Evolutionary conservation across 176 grass and related monocot species (phyloP), one percentile per base, ranked within the genome.

Genomic region (Oropetium thomaeum): DNA sequence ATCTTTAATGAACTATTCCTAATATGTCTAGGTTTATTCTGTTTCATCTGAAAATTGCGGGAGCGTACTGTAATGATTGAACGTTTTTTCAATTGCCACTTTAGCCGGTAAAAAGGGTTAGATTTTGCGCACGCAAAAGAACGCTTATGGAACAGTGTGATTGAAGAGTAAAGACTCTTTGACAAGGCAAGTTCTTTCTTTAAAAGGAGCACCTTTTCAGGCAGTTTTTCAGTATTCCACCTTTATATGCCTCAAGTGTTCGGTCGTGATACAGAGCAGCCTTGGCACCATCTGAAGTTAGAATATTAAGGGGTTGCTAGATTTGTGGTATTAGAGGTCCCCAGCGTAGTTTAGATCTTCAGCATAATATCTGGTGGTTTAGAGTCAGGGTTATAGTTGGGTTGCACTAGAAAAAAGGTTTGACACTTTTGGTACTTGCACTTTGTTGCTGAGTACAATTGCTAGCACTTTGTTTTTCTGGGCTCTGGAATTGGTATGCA

Each of bases 71-170:
- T 55, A 53, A n/a, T 38, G 61, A 69, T 19, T 37, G 29, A 73
- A 66, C 25, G 67, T 14, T 32, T 73, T 53, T 52, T n/a, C 11
- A 44, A 69, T 78, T 74, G 34, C 62, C 35, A 20, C 67, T 35
- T 67, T 79, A 74, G 27, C 61, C 22, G 69, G 33, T 87, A 74
- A 88, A 83, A 79, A 29, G 8, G 41, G 64, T 19, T 75, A 31
- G 34, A 58, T 69, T 83, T 79, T 74, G 69, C 10, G 33, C 47
- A 71, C 53, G 41, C 61, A 73, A 68, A 67, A 43, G 34, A 67
- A 20, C 12, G 67, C 15, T 79, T 79, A 12, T 3, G 40, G 62
- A 74, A 79, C 59, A 35, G 52, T 52, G 68, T 69, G 61, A 73
- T 78, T 78, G 14, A 52, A 73, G 43, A 62, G 49, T 71, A 27